Percentiles rank a stretch among this genome's conserved stretches.
Evolutionary conservation across 768 basidiomycete genomes (phyloP).

Genomic region (Kwoniella sp.): DNA sequence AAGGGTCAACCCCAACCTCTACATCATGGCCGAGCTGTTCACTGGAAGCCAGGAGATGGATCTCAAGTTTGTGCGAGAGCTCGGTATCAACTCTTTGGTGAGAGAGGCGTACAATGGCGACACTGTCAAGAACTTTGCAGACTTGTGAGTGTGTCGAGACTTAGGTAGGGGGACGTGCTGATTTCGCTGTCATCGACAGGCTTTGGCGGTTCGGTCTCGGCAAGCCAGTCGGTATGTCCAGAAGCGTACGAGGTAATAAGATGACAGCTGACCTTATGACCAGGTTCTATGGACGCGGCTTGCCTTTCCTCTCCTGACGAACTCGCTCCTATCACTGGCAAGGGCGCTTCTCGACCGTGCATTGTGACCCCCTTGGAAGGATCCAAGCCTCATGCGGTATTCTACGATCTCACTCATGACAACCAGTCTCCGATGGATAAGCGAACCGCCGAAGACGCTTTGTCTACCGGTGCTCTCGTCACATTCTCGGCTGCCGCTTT

Average conservation of each 20-base stretch:
- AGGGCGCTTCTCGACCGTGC: constrained; percentile 70
- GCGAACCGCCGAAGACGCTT: constrained; percentile 86
- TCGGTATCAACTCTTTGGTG: constrained; percentile 90
- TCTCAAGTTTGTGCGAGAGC: constrained; percentile 76
- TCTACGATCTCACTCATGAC: constrained; percentile 96
- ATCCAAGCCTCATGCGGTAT: constrained; percentile 80
- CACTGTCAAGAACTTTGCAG: constrained; percentile 84
- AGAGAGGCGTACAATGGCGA: constrained; percentile 82
- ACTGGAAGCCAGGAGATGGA: constrained; percentile 95
- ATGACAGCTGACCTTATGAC: too few species aligned
- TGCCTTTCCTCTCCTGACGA: constrained; percentile 74
- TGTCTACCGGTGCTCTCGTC: constrained; percentile 89
- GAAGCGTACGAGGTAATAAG: too few species aligned
- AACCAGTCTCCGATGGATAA: constrained; percentile 89
- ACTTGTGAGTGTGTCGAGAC: constrained; percentile 57
- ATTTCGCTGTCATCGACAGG: constrained; percentile 7
- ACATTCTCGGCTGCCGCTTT: constrained; percentile 83
- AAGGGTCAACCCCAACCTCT: constrained; percentile 82
- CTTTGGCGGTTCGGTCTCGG: constrained; percentile 85
- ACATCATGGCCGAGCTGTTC: constrained; percentile 94
- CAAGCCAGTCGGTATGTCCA: constrained; percentile 75
- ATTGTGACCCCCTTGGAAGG: constrained; percentile 76
- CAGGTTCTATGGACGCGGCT: constrained; percentile 88
- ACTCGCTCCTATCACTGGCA: constrained; percentile 74
- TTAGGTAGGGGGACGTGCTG: neutral